Base-by-base conservation (phyloP, 495 filamentous ascomycete genomes). In the Bombardia bombarda region DNA sequence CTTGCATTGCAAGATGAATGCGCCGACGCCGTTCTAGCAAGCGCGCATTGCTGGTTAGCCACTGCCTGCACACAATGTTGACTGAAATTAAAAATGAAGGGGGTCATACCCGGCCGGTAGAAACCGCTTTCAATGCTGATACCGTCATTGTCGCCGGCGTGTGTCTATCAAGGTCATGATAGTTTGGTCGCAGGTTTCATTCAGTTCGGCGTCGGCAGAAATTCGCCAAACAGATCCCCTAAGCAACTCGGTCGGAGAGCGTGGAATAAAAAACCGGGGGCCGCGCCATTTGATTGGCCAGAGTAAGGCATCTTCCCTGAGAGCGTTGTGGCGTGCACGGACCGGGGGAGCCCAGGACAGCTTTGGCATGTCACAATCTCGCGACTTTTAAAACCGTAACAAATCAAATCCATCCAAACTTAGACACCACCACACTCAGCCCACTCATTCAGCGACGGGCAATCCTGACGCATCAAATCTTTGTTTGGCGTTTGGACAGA, bases 1-100 rank as follows among this genome's bases (percentile, higher is more conserved):
- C 67, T 85, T 94, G 78, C 92, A 98, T 78, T 95, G 90, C 46
- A 95, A 75, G 64, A 98, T 86, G 70, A 97, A 98, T 52, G 90
- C 87, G 45, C 89, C 92, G 51, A 95, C 78, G 72, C 92, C 92
- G 67, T 98, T 98, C 87, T 95, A 51, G 17, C 51, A 14, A 3
- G 23, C 17, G 17, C 22, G 22, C 12, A 18, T 18, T 7, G 32
- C 32, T 7, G n/a, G 32, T n/a, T n/a, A n/a, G n/a, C n/a, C n/a
- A n/a, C n/a, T n/a, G n/a, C n/a, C n/a, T n/a, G n/a, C n/a, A n/a
- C n/a, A n/a, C n/a, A n/a, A n/a, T n/a, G n/a, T n/a, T n/a, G n/a
- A n/a, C n/a, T n/a, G n/a, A n/a, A n/a, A n/a, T n/a, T 0, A 30
- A 4, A 28, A 22, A 18, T 25, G 3, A 25, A 12, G 12, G 3